phyloP scores from a whole-genome alignment of 2,329 filamentous ascomycete species.

The Blumeriella jaapii region DNA sequence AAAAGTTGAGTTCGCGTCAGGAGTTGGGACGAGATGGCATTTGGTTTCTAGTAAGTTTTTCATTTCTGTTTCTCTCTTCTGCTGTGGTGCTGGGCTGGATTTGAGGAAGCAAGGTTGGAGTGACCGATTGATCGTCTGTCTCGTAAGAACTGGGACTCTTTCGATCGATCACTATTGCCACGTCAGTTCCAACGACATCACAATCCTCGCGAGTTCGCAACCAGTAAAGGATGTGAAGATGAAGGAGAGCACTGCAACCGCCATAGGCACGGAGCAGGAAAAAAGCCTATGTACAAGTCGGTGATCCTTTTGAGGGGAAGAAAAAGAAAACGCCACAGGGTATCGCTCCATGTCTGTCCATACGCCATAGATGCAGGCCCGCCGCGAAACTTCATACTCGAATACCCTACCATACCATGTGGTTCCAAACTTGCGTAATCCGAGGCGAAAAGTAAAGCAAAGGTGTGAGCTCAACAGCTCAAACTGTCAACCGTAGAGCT shows the following conservation, averaged over 20 bases:
- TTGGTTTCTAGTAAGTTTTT: neutral
- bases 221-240: constrained; percentile 10
- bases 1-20: too few relatives aligned
- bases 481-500: constrained; percentile 16
- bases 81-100: too few relatives aligned
- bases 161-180: constrained; percentile 23
- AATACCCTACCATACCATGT: constrained; percentile 3
- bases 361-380: constrained; percentile 17
- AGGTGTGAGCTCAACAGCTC: constrained; percentile 1
- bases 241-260: constrained; percentile 4
- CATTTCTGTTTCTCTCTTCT: constrained; percentile 3
- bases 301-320: constrained; percentile 4
- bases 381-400: constrained; percentile 10
- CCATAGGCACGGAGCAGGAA: constrained; percentile 1
- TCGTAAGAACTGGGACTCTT: constrained; percentile 10
- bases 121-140: constrained; percentile 14
- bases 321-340: constrained; percentile 17
- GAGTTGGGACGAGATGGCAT: too few relatives aligned
- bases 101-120: too few relatives aligned
- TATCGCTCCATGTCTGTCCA: constrained; percentile 19
- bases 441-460: constrained; percentile 1
- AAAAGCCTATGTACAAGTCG: constrained; percentile 18
- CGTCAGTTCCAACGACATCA: constrained; percentile 18
- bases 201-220: constrained; percentile 6
- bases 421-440: neutral